Evolutionary conservation across 495 filamentous ascomycete species (phyloP), one percentile per base, ranked within the genome.

Genomic region (Neurospora sp.): DNA sequence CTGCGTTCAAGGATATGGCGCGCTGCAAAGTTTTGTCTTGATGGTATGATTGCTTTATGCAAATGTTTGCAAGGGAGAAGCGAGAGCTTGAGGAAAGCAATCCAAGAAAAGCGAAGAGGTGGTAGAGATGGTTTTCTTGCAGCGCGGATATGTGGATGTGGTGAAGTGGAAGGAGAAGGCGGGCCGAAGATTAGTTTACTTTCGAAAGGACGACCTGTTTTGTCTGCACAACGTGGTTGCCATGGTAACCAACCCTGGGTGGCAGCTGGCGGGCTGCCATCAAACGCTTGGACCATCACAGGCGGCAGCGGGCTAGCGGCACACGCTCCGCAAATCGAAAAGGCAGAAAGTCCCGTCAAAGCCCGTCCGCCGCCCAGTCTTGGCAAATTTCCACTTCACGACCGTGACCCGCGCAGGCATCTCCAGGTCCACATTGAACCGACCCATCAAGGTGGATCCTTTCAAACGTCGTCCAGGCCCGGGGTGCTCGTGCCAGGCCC

Each of bases 81-180:
- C 77, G 78, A 76, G 14, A 82, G 75, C 72, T 75, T 75, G 80
- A 79, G 77, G 79, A 72, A 77, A 77, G 79, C 76, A 78, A 70
- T 71, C 73, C 44, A 74, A 37, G 70, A 74, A 74, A 70, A 74
- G 31, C 46, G 74, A 66, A 31, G 72, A 74, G 60, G 60, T 23
- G 41, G 72, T 66, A 49, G 39, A 66, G 16, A 27, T 35, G 54
- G 54, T 66, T 66, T 62, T 18, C 27, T 18, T 66, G 54, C 54
- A 66, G 27, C 54, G 54, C 8, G 49, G 54, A 66, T 35, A 18
- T 60, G 35, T 70, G 27, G 27, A 74, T 44, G 72, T n/a, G 72
- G 73, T 69, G 69, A 20, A 44, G 71, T 70, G 75, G 71, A 74
- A 77, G 73, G 73, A 41, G 72, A 66, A 39, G 27, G 27, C 54